Evolutionary conservation across 345 rosid genomes (phyloP).

Genomic region (Brassica carinata): DNA sequence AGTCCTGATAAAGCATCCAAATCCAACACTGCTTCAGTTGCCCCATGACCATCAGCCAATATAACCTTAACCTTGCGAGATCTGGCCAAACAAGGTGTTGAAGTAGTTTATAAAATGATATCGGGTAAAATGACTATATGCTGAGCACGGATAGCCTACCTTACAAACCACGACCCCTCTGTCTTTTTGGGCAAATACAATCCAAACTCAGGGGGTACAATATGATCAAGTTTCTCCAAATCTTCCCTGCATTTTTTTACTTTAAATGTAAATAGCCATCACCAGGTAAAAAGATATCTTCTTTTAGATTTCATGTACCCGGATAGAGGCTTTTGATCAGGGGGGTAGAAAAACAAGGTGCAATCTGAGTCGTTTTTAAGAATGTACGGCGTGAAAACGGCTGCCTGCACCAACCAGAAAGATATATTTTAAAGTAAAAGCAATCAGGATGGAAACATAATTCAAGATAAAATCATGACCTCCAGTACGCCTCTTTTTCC

Average conservation of each 20-base stretch:
- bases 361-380: constrained; percentile 77
- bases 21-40: constrained; percentile 66
- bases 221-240: constrained; percentile 47
- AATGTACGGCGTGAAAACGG: constrained; percentile 65
- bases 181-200: constrained; percentile 67
- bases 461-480: constrained; percentile 52
- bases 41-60: constrained; percentile 51
- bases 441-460: constrained; percentile 30
- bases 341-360: constrained; percentile 56
- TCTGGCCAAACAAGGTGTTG: constrained; percentile 47
- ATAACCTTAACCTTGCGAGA: constrained; percentile 62
- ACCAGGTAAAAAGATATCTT: constrained; percentile 22
- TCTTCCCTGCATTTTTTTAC: constrained; percentile 63
- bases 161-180: constrained; percentile 70
- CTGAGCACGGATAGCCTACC: constrained; percentile 48
- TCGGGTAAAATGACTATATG: constrained; percentile 12
- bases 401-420: constrained; percentile 61
- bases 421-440: constrained; percentile 8
- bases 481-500: constrained; percentile 82
- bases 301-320: constrained; percentile 52
- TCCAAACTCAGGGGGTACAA: constrained; percentile 68
- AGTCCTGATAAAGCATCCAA: constrained; percentile 85
- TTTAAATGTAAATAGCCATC: constrained; percentile 15
- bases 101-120: constrained; percentile 20
- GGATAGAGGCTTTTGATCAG: constrained; percentile 61